phyloP scores from a whole-genome alignment of 2,329 filamentous ascomycete species.

The Fusarium cyanostomum region DNA sequence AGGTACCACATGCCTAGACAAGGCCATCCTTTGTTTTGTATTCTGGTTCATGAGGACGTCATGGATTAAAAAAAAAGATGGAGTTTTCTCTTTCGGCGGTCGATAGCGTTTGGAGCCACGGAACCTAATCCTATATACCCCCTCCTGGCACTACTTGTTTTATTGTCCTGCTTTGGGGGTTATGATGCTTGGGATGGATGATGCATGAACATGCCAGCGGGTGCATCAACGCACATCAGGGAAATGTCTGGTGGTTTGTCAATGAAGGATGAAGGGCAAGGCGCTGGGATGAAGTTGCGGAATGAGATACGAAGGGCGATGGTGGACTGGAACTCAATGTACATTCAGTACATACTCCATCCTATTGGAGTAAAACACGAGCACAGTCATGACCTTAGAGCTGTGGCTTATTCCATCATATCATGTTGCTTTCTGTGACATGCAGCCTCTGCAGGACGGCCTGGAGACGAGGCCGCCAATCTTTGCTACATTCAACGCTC shows the following conservation, averaged over 20 bases:
- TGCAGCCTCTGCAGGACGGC: background rate
- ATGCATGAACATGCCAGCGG: slow-evolving; percentile 11
- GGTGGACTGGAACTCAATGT: slow-evolving; percentile 29
- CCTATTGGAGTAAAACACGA: slow-evolving; percentile 7
- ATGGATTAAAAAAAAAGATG: slow-evolving; percentile 35
- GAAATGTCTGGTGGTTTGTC: background rate
- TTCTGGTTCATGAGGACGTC: slow-evolving; percentile 26
- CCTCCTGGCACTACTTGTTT: slow-evolving; percentile 39
- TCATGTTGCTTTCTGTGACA: slow-evolving; percentile 7
- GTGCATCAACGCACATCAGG: slow-evolving; percentile 28
- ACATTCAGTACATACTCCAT: slow-evolving; percentile 2
- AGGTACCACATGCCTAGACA: slow-evolving; percentile 39
- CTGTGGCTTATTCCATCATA: slow-evolving; percentile 15
- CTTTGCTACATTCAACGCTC: slow-evolving; percentile 13
- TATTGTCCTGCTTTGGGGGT: slow-evolving; percentile 24
- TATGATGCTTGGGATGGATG: slow-evolving; percentile 26
- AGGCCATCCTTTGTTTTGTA: slow-evolving; percentile 36
- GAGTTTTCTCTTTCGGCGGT: slow-evolving; percentile 35
- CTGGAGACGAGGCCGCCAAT: background rate
- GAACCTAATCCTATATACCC: slow-evolving; percentile 45
- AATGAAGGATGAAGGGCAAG: slow-evolving; percentile 5
- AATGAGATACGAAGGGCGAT: slow-evolving; percentile 24
- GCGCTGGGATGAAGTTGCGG: slow-evolving; percentile 1
- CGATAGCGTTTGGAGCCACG: slow-evolving; percentile 39
- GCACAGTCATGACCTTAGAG: background rate